Base-by-base conservation (phyloP, 768 basidiomycete genomes). In the Mycena alexandri region DNA sequence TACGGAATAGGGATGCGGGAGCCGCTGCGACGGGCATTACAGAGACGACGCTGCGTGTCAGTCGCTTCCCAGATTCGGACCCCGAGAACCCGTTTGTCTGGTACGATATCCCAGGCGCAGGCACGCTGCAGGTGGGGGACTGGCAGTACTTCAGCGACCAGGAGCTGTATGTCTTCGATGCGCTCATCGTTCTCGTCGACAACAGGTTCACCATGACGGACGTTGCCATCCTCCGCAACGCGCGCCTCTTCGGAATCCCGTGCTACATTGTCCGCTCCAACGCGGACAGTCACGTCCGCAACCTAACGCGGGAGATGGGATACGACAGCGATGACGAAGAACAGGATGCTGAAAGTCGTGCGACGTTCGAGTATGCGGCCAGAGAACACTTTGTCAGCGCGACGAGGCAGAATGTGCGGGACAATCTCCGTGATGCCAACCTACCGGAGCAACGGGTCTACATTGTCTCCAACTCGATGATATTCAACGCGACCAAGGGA, bases 131-230 rank as follows among this genome's bases (percentile, higher is more conserved):
- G 19, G 73, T 76, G 22, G 70, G 71, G 9, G 77, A 76, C 51
- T 80, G 78, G 78, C 72, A 78, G 33, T 81, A 81, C 60, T 81
- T 81, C 71, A 79, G 79, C 25, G 52, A 71, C 3, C 76, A 80
- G 41, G 80, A 29, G 79, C 77, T 81, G 14, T 81, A 78, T n/a
- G 73, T 78, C 50, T 80, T 81, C 34, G 80, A 81, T 57, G 75
- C 71, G 22, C 74, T 80, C 58, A 33, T 80, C 43, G 71, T 81
- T 1, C 57, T 80, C 25, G 75, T 79, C 43, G 75, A 76, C 67
- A 76, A 76, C 55, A 75, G 80, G 0, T 78, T 81, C 68, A 79
- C 78, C 51, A 52, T 33, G 51, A 52, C 51, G 34, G 51, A 52
- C 21, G 46, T 62, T 52, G 22, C 29, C 29, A 76, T 81, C 58